A percentile compares a stretch with the other conserved stretches of the same genome.
Conservation (phyloP, 2,329 filamentous ascomycete species). For the Lasiodiplodia citricola region DNA sequence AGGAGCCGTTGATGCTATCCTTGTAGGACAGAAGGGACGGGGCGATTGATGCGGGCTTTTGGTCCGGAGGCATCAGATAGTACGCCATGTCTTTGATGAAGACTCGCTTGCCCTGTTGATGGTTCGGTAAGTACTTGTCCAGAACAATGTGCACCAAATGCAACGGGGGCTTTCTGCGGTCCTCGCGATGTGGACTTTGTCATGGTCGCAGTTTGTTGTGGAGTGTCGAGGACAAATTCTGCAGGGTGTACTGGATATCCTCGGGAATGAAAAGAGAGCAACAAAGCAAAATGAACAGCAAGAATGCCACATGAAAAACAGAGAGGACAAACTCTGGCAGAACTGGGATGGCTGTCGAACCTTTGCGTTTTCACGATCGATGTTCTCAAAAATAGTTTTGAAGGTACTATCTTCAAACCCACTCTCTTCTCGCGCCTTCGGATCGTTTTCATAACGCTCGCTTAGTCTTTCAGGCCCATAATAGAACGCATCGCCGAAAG, state of each 20-base stretch:
- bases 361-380: slow-evolving; percentile 75
- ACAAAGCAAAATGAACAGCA: too few species aligned
- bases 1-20: slow-evolving; percentile 59
- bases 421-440: slow-evolving; percentile 57
- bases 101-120: slow-evolving; percentile 77
- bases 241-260: too few species aligned
- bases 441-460: slow-evolving; percentile 76
- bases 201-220: too few species aligned
- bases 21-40: slow-evolving; percentile 71
- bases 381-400: slow-evolving; percentile 75
- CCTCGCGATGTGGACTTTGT: too few species aligned
- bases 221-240: too few species aligned
- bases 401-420: slow-evolving; percentile 75
- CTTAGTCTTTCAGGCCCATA: slow-evolving; percentile 89
- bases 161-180: too few species aligned
- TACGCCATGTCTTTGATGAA: slow-evolving; percentile 99
- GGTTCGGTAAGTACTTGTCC: slow-evolving; percentile 41
- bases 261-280: too few species aligned
- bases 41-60: slow-evolving; percentile 71
- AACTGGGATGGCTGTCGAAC: slow-evolving; percentile 57
- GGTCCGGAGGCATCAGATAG: slow-evolving; percentile 81
- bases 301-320: too few species aligned
- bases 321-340: too few species aligned
- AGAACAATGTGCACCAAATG: neutral
- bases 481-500: slow-evolving; percentile 96